Evolutionary conservation across 306 rosid genomes (phyloP), one percentile per base, ranked within the genome.

Genomic region (Ormosia emarginata): DNA sequence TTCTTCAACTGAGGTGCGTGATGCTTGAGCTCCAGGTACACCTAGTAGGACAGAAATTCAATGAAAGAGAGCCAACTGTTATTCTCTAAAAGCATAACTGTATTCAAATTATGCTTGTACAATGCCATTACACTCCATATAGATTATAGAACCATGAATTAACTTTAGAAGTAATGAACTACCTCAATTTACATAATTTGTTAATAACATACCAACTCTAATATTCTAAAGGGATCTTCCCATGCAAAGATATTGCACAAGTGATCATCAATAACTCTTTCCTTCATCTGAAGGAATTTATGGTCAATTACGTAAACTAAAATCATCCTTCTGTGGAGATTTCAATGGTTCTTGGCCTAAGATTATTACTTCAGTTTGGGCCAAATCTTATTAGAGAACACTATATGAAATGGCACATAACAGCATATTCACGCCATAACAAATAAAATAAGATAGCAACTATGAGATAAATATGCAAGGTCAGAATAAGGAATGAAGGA

Each of bases 1-100:
- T 88, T 90, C 85, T 90, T 96, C 92, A 96, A 81, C 75, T 86
- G 92, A 61, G 97, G 94, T 58, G 93, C 98, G 34, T 93, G 98
- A 85, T 92, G 97, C 92, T 86, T 88, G 67, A 96, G 90, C 83
- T 93, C 97, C 74, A 93, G 90, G 87, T 88, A 85, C 77, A 93
- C 98, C 98, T 95, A 67, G 62, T 65, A 18, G 76, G 64, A 32
- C 13, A 78, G 41, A 74, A 59, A 53, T 4, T 62, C 58, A 52
- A 81, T 37, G 30, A 24, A 55, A 64, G 58, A 43, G 74, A 77
- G 69, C 29, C 61, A 71, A 18, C 58, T 10, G 55, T 76, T 34
- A 83, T 34, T 74, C 58, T 11, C 15, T 44, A 62, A 86, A 79
- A 47, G 65, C 74, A 56, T 15, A 36, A 39, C 63, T 58, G 32